Conservation (phyloP, 2,329 filamentous ascomycete genomes). For the Xylariales sp. region DNA sequence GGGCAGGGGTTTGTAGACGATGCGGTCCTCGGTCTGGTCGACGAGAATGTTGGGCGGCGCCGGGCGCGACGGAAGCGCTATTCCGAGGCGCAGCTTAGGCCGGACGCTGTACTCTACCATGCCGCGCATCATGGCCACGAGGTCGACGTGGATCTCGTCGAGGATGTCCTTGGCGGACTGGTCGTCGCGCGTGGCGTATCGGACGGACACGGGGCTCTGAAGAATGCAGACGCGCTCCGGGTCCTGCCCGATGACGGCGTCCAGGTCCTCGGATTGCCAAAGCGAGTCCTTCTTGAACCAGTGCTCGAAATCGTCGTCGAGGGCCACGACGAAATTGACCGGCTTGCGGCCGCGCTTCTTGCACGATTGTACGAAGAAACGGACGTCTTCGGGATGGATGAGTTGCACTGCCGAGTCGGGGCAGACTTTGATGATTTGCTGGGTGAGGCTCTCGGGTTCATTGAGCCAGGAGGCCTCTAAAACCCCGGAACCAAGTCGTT, state of each 20-base stretch:
- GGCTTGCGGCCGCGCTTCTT: slow-evolving; percentile 94
- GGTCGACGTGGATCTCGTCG: slow-evolving; percentile 86
- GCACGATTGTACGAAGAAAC: slow-evolving; percentile 94
- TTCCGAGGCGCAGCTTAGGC: slow-evolving; percentile 78
- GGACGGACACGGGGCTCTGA: slow-evolving; percentile 91
- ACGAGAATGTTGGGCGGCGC: slow-evolving; percentile 11
- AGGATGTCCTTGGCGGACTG: slow-evolving; percentile 96
- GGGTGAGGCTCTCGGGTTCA: slow-evolving; percentile 80
- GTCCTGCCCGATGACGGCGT: slow-evolving; percentile 94
- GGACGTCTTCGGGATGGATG: slow-evolving; percentile 97
- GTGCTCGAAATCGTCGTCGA: slow-evolving; percentile 97
- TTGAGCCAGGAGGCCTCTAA: slow-evolving; percentile 90
- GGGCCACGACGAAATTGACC: slow-evolving; percentile 89
- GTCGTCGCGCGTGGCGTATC: slow-evolving; percentile 88
- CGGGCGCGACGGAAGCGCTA: slow-evolving; percentile 57
- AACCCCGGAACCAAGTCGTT: slow-evolving; percentile 82
- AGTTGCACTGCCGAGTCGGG: slow-evolving; percentile 88
- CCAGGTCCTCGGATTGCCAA: slow-evolving; percentile 98
- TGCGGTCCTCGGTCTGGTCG: slow-evolving; percentile 19
- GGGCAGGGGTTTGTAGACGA: slow-evolving; percentile 18
- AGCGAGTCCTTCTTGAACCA: slow-evolving; percentile 99
- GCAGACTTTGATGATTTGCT: slow-evolving; percentile 82
- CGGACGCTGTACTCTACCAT: slow-evolving; percentile 82
- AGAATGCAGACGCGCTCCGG: slow-evolving; percentile 96
- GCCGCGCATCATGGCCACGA: slow-evolving; percentile 79